Evolutionary conservation across 2,329 filamentous ascomycete species (phyloP).

Genomic region (Chrysoporthe puriensis): DNA sequence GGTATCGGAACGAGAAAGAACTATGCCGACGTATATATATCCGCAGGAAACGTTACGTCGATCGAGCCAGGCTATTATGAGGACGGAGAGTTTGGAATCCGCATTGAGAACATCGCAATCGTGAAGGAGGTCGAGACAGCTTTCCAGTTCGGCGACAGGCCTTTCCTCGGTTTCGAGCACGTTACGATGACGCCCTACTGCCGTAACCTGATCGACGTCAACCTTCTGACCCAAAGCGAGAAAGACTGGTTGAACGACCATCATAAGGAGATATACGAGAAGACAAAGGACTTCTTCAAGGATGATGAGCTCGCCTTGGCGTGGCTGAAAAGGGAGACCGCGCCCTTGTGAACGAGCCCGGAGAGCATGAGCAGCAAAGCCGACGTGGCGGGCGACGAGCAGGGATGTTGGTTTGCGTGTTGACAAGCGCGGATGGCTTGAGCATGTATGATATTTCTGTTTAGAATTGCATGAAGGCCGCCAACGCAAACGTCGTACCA

Average conservation of each 20-base stretch:
- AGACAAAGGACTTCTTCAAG: constrained; percentile 78
- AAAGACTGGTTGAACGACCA: constrained; percentile 87
- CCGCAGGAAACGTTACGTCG: constrained; percentile 92
- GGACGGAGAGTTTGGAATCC: constrained; percentile 90
- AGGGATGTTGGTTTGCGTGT: neutral
- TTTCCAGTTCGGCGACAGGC: constrained; percentile 89
- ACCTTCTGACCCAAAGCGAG: constrained; percentile 72
- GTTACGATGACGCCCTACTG: constrained; percentile 98
- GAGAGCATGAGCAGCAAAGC: neutral
- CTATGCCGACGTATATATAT: constrained; percentile 86
- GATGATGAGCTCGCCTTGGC: constrained; percentile 70
- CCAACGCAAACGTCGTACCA: constrained; percentile 72
- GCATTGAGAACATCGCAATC: constrained; percentile 95
- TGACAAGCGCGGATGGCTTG: constrained; percentile 6
- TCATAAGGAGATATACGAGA: constrained; percentile 78
- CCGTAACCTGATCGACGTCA: constrained; percentile 79
- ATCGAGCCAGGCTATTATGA: constrained; percentile 98
- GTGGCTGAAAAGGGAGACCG: constrained; percentile 90
- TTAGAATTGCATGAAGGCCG: constrained; percentile 61
- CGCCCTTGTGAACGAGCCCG: constrained; percentile 48
- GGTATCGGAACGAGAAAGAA: constrained; percentile 92
- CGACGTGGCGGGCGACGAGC: neutral
- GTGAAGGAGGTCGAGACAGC: constrained; percentile 86
- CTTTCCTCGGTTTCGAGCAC: constrained; percentile 93
- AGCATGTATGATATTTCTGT: constrained; percentile 16